phyloP scores from a whole-genome alignment of 192 early-diverging fungal genomes.

The Coemansia sp. region DNA sequence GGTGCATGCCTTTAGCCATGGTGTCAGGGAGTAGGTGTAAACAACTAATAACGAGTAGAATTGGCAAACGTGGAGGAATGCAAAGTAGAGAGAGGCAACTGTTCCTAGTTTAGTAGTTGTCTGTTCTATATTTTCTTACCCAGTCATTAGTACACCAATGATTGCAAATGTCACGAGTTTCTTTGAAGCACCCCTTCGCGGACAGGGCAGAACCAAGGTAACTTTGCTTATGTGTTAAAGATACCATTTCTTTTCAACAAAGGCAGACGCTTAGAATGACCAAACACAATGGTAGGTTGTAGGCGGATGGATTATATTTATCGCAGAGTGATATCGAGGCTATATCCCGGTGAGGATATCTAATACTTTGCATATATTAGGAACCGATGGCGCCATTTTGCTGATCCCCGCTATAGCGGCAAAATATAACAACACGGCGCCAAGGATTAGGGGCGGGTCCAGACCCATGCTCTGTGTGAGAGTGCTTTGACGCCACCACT shows the following conservation, averaged over 20 bases:
- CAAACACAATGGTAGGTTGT: no score
- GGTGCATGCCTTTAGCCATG: not conserved
- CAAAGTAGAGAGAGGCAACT: not conserved
- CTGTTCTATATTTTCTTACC: not conserved
- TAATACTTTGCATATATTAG: no score
- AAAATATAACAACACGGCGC: not conserved
- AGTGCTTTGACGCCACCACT: not conserved
- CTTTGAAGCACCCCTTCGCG: not conserved
- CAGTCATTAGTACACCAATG: not conserved
- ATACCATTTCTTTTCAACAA: not conserved
- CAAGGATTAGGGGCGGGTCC: not conserved
- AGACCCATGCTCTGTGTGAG: not conserved
- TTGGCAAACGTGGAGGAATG: not conserved
- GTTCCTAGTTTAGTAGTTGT: not conserved
- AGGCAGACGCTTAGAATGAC: not conserved
- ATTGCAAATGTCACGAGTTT: not conserved
- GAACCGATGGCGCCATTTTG: constrained; percentile 1
- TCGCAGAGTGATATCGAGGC: no score
- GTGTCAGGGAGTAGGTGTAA: not conserved
- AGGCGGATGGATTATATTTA: no score
- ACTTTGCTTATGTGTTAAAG: not conserved
- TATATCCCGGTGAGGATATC: no score
- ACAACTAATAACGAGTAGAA: not conserved
- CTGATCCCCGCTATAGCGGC: not conserved
- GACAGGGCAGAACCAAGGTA: not conserved